Conservation (phyloP, 345 rosid genomes). For the Euclidium syriacum region DNA sequence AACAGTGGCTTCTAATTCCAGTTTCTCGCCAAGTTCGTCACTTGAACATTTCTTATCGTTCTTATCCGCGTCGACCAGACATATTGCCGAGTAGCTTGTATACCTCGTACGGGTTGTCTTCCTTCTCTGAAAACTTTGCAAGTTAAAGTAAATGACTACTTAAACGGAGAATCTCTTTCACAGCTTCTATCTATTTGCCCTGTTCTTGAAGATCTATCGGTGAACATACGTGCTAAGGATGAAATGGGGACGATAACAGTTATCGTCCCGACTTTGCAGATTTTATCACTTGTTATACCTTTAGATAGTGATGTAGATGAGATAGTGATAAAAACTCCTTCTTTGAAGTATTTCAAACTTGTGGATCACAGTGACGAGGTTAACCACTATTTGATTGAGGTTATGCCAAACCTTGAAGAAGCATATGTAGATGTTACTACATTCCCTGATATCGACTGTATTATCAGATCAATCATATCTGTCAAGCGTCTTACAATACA, state of each 20-base stretch:
- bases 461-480: slow-evolving; percentile 1
- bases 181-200: not conserved
- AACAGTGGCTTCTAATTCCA: not conserved
- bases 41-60: too few relatives aligned
- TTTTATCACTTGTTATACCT: not conserved
- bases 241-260: not conserved
- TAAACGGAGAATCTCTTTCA: not conserved
- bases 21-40: not conserved
- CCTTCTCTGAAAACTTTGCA: not conserved
- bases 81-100: slow-evolving; percentile 2
- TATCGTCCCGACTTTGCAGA: not conserved
- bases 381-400: not conserved
- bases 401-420: not conserved
- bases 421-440: not conserved
- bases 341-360: not conserved
- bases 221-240: not conserved
- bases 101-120: slow-evolving; percentile 2
- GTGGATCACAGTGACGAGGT: not conserved
- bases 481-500: not conserved
- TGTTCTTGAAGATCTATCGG: not conserved
- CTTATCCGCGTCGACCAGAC: not conserved
- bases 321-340: not conserved
- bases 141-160: not conserved
- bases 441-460: not conserved
- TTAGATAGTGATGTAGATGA: not conserved